A percentile compares a stretch with the other conserved stretches of the same genome.
phyloP scores from a whole-genome alignment of 257 asterid species.

The Buddleja alternifolia region DNA sequence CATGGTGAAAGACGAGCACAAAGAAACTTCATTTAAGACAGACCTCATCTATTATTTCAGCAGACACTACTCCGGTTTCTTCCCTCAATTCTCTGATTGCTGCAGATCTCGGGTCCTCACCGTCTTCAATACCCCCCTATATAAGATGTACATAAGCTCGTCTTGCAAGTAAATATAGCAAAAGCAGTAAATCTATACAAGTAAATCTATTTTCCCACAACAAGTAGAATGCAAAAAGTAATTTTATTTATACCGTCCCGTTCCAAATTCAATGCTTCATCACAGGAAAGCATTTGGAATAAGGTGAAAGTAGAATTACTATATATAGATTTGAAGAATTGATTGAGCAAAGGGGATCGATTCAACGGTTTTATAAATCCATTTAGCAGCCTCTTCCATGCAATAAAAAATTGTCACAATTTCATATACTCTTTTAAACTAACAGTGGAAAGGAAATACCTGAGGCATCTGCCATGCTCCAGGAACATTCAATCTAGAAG shows the following conservation, averaged over 20 bases:
- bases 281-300: conserved; percentile 16
- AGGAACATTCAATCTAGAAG: conserved; percentile 93
- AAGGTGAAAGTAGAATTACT: neutral
- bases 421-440: neutral
- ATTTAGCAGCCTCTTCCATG: neutral
- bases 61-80: conserved; percentile 94
- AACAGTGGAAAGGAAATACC: conserved; percentile 48
- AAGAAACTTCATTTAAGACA: conserved; percentile 26
- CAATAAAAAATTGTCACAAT: neutral
- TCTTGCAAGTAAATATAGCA: neutral
- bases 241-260: neutral
- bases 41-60: conserved; percentile 89
- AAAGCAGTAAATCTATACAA: neutral
- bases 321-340: neutral
- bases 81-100: conserved; percentile 89
- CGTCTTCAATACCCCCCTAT: conserved; percentile 96
- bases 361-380: too few relatives aligned
- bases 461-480: conserved; percentile 99
- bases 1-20: too few relatives aligned
- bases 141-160: conserved; percentile 23
- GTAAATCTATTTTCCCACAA: neutral
- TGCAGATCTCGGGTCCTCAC: conserved; percentile 92
- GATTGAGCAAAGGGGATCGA: too few relatives aligned
- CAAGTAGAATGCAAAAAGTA: neutral
- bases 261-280: neutral